Evolutionary conservation across 805 yeast species (phyloP).

Genomic region (Hanseniaspora lachancei): DNA sequence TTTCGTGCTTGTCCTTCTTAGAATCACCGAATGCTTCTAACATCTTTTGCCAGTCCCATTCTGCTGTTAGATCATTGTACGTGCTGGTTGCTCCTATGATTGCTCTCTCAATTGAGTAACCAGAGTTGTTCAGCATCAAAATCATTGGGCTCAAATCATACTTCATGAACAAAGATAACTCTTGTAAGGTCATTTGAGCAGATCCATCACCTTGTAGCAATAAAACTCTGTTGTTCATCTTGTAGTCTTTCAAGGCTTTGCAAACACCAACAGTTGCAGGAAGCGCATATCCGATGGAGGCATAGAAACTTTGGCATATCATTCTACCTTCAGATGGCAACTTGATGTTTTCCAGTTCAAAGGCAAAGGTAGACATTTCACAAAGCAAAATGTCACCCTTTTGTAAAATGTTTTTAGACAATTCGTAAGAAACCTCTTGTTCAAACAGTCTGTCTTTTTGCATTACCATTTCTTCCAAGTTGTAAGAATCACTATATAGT

Average conservation of each 20-base stretch:
- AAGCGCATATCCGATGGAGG: constrained; percentile 79
- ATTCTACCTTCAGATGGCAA: constrained; percentile 42
- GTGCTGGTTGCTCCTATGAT: constrained; percentile 64
- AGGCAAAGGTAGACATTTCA: constrained; percentile 77
- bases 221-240: constrained; percentile 44
- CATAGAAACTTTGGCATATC: constrained; percentile 60
- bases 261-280: constrained; percentile 80
- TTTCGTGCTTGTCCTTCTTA: constrained; percentile 24
- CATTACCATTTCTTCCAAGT: not conserved
- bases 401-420: constrained; percentile 35
- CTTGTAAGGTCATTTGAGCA: constrained; percentile 89
- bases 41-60: constrained; percentile 70
- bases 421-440: constrained; percentile 37
- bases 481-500: constrained; percentile 5
- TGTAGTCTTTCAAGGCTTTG: constrained; percentile 49
- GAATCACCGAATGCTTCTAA: constrained; percentile 52
- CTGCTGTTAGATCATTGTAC: constrained; percentile 70
- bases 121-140: constrained; percentile 67
- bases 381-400: constrained; percentile 61
- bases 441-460: constrained; percentile 9
- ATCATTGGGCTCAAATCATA: constrained; percentile 52
- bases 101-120: constrained; percentile 81
- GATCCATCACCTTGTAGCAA: constrained; percentile 86
- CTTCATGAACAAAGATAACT: constrained; percentile 52
- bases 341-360: constrained; percentile 55